Conservation (phyloP, 768 basidiomycete species). For the Paxillus ammoniavirescens region DNA sequence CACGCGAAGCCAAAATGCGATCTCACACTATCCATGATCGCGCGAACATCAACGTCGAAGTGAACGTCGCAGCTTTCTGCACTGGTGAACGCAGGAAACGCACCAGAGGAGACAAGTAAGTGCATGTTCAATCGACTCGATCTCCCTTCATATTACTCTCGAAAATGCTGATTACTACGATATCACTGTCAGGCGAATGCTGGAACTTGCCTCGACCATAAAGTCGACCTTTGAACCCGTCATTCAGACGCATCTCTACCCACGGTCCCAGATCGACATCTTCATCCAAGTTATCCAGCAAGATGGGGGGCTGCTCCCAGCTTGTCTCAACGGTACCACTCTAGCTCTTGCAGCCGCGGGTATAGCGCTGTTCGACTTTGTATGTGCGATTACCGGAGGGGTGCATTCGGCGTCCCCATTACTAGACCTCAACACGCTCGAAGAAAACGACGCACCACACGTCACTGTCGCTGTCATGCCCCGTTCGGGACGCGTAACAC, state of each 20-base stretch:
- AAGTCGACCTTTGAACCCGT: constrained; percentile 97
- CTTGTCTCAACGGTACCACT: constrained; percentile 93
- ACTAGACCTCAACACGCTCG: constrained; percentile 83
- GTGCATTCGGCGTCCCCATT: constrained; percentile 80
- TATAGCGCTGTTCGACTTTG: constrained; percentile 86
- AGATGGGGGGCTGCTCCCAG: constrained; percentile 88
- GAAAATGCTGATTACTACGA: constrained; percentile 4
- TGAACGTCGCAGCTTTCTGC: constrained; percentile 85
- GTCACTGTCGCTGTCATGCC: constrained; percentile 90
- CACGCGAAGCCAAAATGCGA: constrained; percentile 81
- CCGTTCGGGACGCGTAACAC: constrained; percentile 76
- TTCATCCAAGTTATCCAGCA: constrained; percentile 91
- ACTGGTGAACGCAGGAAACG: constrained; percentile 76
- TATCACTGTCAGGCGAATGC: constrained; percentile 58
- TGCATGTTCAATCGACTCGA: constrained; percentile 9
- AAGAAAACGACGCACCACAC: constrained; percentile 89
- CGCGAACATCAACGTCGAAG: constrained; percentile 87
- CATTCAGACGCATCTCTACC: constrained; percentile 86
- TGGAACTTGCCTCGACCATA: constrained; percentile 84
- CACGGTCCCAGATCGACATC: constrained; percentile 92
- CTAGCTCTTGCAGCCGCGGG: constrained; percentile 89
- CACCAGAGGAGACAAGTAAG: constrained; percentile 85
- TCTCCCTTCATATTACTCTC: not conserved
- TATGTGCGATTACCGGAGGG: constrained; percentile 86
- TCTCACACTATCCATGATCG: constrained; percentile 83